Evolutionary conservation across 371 early-diverging fungal species (phyloP), one percentile per base, ranked within the genome.

Genomic region (Zancudomyces culisetae): DNA sequence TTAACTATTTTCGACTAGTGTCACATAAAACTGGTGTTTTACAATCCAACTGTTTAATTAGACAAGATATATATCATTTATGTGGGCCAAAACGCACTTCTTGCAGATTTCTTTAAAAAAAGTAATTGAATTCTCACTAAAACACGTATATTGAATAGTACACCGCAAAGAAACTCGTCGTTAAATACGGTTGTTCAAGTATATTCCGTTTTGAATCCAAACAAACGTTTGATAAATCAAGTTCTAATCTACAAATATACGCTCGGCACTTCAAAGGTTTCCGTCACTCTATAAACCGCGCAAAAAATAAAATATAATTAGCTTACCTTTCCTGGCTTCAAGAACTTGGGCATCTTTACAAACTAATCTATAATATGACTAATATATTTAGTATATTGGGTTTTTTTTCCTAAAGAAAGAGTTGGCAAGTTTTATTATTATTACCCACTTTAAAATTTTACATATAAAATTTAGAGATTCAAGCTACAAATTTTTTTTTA

Each of bases 301-400:
- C 35, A 10, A 10, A 35, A 10, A 35, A 15, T 15, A 26, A 29
- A 21, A 28, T 24, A 29, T 21, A 24, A 8, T 10, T 49, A 24
- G 30, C 29, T 6, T 22, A 24, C 50, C 21, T 45, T 45, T 24
- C 45, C 45, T 45, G 45, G 45, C 45, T 45, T 45, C 45, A 45
- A 45, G 18, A 45, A 45, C 18, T 45, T 45, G 18, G 45, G 45
- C 45, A 45, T 45, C 28, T 45, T 45, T 15, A 15, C 6, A 35
- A 6, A 35, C 35, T 6, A 35, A 35, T 15, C 15, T 35, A 35
- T n/a, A n/a, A n/a, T n/a, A n/a, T n/a, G n/a, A n/a, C n/a, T n/a
- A n/a, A n/a, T n/a, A n/a, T n/a, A n/a, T n/a, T n/a, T n/a, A n/a
- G n/a, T n/a, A n/a, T n/a, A n/a, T n/a, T n/a, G n/a, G n/a, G n/a